Conservation (phyloP, 768 basidiomycete genomes). For the Piloderma croceum region DNA sequence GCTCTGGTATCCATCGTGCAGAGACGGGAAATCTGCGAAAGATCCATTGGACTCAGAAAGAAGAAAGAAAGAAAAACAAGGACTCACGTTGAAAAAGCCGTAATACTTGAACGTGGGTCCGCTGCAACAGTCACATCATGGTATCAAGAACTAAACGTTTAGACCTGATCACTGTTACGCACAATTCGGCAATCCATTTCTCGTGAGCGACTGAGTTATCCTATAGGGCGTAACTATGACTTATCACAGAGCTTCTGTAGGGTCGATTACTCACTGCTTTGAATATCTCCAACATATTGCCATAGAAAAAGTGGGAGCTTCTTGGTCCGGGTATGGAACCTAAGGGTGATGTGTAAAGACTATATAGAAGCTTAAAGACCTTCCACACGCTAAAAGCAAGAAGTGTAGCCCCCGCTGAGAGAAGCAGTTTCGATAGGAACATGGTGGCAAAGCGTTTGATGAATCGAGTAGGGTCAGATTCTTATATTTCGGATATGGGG, state of each 20-base stretch:
- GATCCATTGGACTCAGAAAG: background rate
- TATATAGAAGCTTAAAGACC: slow-evolving; percentile 8
- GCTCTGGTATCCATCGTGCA: slow-evolving; percentile 44
- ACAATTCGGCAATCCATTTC: slow-evolving; percentile 32
- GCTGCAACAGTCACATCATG: no score
- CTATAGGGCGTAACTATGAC: no score
- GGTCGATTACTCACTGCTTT: slow-evolving; percentile 14
- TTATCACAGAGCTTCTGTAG: no score
- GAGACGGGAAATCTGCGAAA: slow-evolving; percentile 27
- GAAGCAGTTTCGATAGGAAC: no score
- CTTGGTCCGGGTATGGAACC: slow-evolving; percentile 33
- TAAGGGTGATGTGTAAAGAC: slow-evolving; percentile 20
- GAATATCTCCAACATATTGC: slow-evolving; percentile 25
- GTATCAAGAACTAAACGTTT: no score
- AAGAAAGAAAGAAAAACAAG: background rate
- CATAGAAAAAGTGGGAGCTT: slow-evolving; percentile 26
- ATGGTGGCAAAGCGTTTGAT: no score
- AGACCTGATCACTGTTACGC: no score
- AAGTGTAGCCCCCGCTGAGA: slow-evolving; percentile 3
- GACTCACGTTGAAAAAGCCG: slow-evolving; percentile 28
- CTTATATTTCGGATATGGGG: no score
- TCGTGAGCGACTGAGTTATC: no score
- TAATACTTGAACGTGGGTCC: slow-evolving; percentile 30
- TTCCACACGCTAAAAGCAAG: slow-evolving; percentile 15
- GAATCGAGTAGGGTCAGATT: no score